Base-by-base conservation (phyloP, 2,329 filamentous ascomycete species). In the Neophaeococcomyces mojaviensis region DNA sequence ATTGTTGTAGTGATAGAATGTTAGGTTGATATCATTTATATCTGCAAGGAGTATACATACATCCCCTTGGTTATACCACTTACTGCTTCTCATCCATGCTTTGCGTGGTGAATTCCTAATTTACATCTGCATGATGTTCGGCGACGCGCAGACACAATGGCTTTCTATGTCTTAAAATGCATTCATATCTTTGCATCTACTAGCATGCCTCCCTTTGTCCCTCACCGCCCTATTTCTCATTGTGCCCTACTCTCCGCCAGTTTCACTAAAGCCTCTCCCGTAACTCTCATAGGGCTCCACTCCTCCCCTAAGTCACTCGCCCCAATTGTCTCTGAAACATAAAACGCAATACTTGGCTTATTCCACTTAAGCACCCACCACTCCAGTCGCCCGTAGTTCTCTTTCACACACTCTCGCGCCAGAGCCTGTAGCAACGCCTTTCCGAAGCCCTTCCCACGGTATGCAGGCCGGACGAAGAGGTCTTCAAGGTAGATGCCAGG, bases 281-380 rank as follows among this genome's bases (percentile, higher is more conserved):
- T 68, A 13, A 73, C 64, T 63, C 69, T 68, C 69, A 72, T 72
- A 55, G 69, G 68, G 53, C 67, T 60, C 70, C 70, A 72, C 55
- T 72, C 70, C 31, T 69, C 64, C 31, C 41, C 4, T 67, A 69
- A 69, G 37, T 56, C 58, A 49, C 54, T 61, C 2, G 70, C 70
- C 12, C 70, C 70, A 37, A 72, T 56, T 24, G 47, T 48, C 32
- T 49, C 47, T 44, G 61, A 59, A 54, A 73, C 66, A 59, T 97
- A 97, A 60, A 97, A 96, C 57, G 81, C 73, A 68, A 97, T 85
- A 63, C 84, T 89, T 6, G 87, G 86, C 71, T 86, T 79, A 61
- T 97, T 97, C 88, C 88, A 95, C 49, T 86, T 90, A 58, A 96
- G 67, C 52, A 95, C 92, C 54, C 76, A 81, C 90, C 90, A 97